A percentile compares a stretch with the other conserved stretches of the same genome.
phyloP scores from a whole-genome alignment of 768 basidiomycete species.

The Myochromella boudieri region DNA sequence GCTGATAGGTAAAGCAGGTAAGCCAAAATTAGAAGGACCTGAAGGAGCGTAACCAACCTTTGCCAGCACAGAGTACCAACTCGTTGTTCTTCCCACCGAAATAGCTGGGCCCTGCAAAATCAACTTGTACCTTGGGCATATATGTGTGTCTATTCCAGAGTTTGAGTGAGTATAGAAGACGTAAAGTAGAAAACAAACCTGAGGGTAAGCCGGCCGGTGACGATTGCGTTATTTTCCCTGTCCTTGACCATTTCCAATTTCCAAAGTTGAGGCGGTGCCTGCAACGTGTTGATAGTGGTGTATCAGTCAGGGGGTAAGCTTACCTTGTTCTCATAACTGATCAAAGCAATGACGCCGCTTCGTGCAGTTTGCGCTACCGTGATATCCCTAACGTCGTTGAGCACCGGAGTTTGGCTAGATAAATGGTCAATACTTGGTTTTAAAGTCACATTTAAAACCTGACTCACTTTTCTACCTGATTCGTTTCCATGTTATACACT shows the following conservation, averaged over 20 bases:
- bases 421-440: slow-evolving; percentile 11
- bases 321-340: slow-evolving; percentile 76
- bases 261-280: slow-evolving; percentile 83
- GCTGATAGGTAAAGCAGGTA: slow-evolving; percentile 36
- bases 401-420: slow-evolving; percentile 64
- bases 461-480: slow-evolving; percentile 66
- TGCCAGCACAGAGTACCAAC: slow-evolving; percentile 74
- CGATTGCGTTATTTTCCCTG: slow-evolving; percentile 32
- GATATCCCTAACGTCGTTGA: slow-evolving; percentile 73
- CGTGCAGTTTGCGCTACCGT: slow-evolving; percentile 52
- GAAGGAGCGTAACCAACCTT: slow-evolving; percentile 42
- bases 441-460: neutral
- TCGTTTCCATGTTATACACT: slow-evolving; percentile 71
- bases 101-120: slow-evolving; percentile 81
- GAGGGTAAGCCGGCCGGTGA: slow-evolving; percentile 37
- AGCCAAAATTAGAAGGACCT: neutral
- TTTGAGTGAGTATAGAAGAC: no score
- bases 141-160: slow-evolving; percentile 61
- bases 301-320: neutral
- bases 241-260: slow-evolving; percentile 66
- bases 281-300: neutral
- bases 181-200: slow-evolving; percentile 31
- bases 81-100: slow-evolving; percentile 82
- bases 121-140: slow-evolving; percentile 63
- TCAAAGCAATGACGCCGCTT: slow-evolving; percentile 56